phyloP scores from a whole-genome alignment of 176 grass and related monocot species.

The Phyllostachys edulis region DNA sequence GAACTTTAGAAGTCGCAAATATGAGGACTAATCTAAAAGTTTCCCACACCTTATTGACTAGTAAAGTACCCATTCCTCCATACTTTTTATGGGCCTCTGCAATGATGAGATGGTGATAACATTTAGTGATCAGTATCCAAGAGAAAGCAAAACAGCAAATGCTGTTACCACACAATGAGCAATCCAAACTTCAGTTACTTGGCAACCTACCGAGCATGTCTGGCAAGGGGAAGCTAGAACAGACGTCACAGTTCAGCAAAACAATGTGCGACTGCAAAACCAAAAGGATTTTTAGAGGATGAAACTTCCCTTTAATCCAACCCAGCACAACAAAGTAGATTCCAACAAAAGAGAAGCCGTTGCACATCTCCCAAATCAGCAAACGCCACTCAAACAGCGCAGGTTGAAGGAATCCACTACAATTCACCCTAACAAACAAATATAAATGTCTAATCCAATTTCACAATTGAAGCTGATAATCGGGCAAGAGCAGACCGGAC shows the following conservation, averaged over 20 bases:
- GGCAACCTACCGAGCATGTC: slow-evolving; percentile 84
- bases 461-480: slow-evolving; percentile 23
- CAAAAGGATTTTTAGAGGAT: slow-evolving; percentile 17
- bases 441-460: not conserved
- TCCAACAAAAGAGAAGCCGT: not conserved
- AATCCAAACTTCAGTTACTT: slow-evolving; percentile 14
- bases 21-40: not conserved
- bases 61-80: slow-evolving; percentile 87
- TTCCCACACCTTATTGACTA: slow-evolving; percentile 84
- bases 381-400: not conserved
- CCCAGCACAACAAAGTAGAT: not conserved
- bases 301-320: not conserved
- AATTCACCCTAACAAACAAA: not conserved
- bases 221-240: slow-evolving; percentile 92
- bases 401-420: not conserved
- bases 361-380: not conserved
- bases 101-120: slow-evolving; percentile 36
- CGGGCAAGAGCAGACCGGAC: slow-evolving; percentile 48
- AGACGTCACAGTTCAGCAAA: slow-evolving; percentile 97
- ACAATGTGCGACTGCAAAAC: slow-evolving; percentile 89
- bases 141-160: not conserved
- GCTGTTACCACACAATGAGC: not conserved
- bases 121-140: slow-evolving; percentile 22
- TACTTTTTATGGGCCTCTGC: slow-evolving; percentile 96
- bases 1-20: not conserved